These are phyloP conservation scores for Lactarius evosmus DNA, from an alignment of 768 basidiomycete genomes.

Conservation along the genomic window DNA sequence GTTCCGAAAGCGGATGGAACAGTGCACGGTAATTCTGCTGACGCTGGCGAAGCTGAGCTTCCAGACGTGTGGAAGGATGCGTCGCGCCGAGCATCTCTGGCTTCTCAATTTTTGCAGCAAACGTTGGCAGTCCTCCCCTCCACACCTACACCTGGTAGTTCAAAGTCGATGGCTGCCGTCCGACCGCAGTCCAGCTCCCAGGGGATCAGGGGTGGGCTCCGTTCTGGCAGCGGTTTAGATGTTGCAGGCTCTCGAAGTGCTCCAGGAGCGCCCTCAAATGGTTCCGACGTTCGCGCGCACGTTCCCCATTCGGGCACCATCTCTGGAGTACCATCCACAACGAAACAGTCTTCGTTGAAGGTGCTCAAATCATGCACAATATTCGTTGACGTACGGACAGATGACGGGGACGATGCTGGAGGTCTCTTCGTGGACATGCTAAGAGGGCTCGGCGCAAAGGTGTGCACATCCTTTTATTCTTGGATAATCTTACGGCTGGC, in stretches of 20 bases:
- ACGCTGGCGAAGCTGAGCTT: conserved; percentile 18
- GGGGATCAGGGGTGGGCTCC: conserved; percentile 23
- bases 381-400: conserved; percentile 78
- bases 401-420: conserved; percentile 77
- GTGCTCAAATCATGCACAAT: conserved; percentile 71
- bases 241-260: conserved; percentile 33
- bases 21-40: conserved; percentile 15
- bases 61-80: conserved; percentile 38
- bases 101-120: conserved; percentile 58
- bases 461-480: conserved; percentile 36
- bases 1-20: background rate
- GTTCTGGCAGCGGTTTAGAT: conserved; percentile 15
- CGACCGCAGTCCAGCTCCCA: conserved; percentile 25
- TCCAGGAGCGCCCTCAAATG: conserved; percentile 37
- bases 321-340: conserved; percentile 33
- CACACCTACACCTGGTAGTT: conserved; percentile 34
- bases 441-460: conserved; percentile 74
- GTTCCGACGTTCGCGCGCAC: conserved; percentile 28
- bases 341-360: conserved; percentile 37
- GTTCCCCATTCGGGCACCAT: conserved; percentile 31
- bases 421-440: conserved; percentile 82
- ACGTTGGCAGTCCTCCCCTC: conserved; percentile 53
- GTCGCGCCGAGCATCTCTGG: conserved; percentile 55
- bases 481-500: background rate
- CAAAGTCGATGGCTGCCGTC: conserved; percentile 27